A percentile compares a stretch with the other conserved stretches of the same genome.
phyloP scores from a whole-genome alignment of 192 early-diverging fungal species.

The Podila clonocystis region DNA sequence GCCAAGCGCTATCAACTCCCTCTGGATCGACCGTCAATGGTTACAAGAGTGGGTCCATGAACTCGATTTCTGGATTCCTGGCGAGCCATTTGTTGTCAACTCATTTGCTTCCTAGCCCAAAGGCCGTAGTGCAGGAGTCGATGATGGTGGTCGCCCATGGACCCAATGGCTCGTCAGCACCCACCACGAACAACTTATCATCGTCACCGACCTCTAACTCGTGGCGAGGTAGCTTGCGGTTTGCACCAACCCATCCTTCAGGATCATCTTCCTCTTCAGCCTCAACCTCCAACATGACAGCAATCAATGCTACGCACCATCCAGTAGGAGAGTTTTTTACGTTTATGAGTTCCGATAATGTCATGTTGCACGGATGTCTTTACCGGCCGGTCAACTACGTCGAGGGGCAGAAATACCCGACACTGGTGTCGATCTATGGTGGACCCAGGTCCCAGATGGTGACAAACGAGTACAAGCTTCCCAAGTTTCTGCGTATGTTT shows the following conservation, averaged over 20 bases:
- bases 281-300: not conserved
- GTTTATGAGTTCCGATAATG: conserved; percentile 61
- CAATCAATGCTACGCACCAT: conserved; percentile 27
- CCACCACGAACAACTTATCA: not conserved
- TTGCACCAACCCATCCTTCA: conserved; percentile 2
- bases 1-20: not conserved
- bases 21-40: conserved; percentile 3
- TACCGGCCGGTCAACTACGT: conserved; percentile 63
- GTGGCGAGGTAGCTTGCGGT: not conserved
- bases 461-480: conserved; percentile 75
- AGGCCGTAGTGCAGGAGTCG: conserved; percentile 11
- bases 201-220: not conserved
- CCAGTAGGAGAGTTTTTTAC: conserved; percentile 63
- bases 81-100: conserved; percentile 27
- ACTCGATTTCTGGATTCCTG: conserved; percentile 43
- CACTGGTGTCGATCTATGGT: conserved; percentile 74
- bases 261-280: conserved; percentile 9
- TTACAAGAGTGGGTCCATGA: conserved; percentile 37
- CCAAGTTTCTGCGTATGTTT: conserved; percentile 66
- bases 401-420: conserved; percentile 65
- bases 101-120: conserved; percentile 10
- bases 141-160: conserved; percentile 22
- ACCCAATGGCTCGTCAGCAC: not conserved
- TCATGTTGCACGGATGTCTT: conserved; percentile 64
- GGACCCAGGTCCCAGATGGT: conserved; percentile 80